phyloP scores from a whole-genome alignment of 202 grass and related monocot genomes.

The Tripidium arundinaceum region DNA sequence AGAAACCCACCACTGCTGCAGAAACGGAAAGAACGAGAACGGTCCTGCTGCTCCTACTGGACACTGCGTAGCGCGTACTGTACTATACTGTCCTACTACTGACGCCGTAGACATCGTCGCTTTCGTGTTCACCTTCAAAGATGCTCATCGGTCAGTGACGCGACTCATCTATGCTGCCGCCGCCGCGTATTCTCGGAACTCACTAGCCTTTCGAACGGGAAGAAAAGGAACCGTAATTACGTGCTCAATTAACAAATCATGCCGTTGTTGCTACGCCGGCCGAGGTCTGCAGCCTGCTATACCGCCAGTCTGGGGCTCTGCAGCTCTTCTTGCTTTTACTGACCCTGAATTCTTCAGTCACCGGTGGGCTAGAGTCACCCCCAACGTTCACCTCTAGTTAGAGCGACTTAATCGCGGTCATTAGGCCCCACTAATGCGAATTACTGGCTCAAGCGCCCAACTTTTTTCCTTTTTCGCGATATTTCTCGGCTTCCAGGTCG shows the following conservation, averaged over 20 bases:
- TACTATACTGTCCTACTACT: background rate
- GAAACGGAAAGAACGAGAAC: background rate
- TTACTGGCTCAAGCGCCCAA: background rate
- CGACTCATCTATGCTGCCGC: background rate
- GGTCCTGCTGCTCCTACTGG: background rate
- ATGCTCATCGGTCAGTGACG: background rate
- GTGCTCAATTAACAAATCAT: background rate
- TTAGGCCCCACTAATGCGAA: slow-evolving; percentile 31
- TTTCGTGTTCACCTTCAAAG: background rate
- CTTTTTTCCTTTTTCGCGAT: background rate
- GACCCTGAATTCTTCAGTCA: background rate
- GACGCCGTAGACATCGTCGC: background rate
- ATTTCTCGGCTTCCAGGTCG: slow-evolving; percentile 13
- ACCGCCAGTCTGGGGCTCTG: background rate
- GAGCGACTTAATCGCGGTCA: slow-evolving; percentile 9
- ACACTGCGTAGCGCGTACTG: background rate
- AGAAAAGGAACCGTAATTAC: background rate
- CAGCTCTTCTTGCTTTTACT: background rate
- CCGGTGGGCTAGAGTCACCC: background rate
- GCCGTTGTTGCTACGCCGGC: background rate
- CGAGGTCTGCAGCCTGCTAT: background rate
- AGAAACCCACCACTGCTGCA: background rate
- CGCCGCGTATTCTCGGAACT: background rate
- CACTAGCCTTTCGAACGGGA: background rate
- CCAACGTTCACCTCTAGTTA: slow-evolving; percentile 22